Base-by-base conservation (phyloP, 495 filamentous ascomycete genomes). In the Trichocladium uniseriatum region DNA sequence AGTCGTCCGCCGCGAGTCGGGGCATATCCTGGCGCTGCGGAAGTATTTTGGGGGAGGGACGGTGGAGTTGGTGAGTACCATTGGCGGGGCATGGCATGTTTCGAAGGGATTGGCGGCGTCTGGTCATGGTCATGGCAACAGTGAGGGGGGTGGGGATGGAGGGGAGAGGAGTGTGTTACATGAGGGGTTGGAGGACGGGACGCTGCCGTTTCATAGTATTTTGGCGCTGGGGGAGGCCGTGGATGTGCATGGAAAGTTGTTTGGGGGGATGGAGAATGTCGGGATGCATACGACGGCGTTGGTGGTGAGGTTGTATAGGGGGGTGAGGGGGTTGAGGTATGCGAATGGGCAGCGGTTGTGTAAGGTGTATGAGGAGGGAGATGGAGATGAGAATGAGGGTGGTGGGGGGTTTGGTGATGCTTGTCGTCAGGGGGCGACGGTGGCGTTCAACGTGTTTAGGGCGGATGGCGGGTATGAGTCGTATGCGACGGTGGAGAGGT, bases 11-110 rank as follows among this genome's bases (percentile, higher is more conserved):
- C 80, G 74, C 54, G 68, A 72, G 16, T 79, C 81, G 18, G 79
- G 77, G 1, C 71, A 79, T 38, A 74, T 85, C 32, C 72, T 90
- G 9, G 65, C 71, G 41, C 69, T 78, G 42, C 72, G 83, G 24
- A 77, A 72, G 43, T 89, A 84, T 59, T 91, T 91, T 58, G 86
- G 85, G 27, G 86, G 86, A 9, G 85, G 86, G 6, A 88, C 85
- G 2, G 82, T 89, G 18, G 79, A 81, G 39, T 78, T 86, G 73
- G 74, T 89, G 21, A 76, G 75, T 14, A 72, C 71, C 41, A 64
- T 75, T 19, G 71, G 73, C 11, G 68, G 74, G 22, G 70, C 72
- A n/a, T 89, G 81, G 79, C 81, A 84, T 64, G 69, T 74, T 24
- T 79, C 62, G 36, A 87, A 81, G 53, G 75, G 28, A 44, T 68